Evolutionary conservation across 352 stramenopile genomes (phyloP).

Genomic region (Halophytophthora polymorphica): DNA sequence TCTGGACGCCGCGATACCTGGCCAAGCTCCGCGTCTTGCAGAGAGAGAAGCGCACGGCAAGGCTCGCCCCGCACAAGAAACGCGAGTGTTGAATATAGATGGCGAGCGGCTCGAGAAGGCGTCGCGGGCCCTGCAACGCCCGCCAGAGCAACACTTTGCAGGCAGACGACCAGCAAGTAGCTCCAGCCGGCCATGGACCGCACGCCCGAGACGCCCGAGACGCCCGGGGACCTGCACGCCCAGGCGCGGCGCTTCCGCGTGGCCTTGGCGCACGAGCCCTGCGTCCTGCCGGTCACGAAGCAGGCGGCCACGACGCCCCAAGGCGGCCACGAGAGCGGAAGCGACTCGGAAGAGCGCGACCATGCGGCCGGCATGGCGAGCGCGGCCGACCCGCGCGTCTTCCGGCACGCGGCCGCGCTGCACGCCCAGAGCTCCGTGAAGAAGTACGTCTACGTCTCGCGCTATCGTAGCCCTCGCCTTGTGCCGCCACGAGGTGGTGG

Average conservation of each 20-base stretch:
- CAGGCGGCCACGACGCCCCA: constrained; percentile 43
- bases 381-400: constrained; percentile 40
- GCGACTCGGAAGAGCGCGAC: constrained; percentile 17
- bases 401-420: constrained; percentile 38
- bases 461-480: not conserved
- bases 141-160: not conserved
- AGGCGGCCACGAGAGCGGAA: constrained; percentile 12
- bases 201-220: constrained; percentile 1
- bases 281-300: constrained; percentile 47
- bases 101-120: no score
- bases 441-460: constrained; percentile 24
- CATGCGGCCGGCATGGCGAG: constrained; percentile 12
- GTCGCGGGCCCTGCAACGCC: no score
- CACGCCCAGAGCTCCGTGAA: constrained; percentile 52
- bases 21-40: constrained; percentile 4
- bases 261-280: constrained; percentile 43
- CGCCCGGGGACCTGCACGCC: constrained; percentile 45
- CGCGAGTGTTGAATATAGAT: not conserved
- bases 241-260: constrained; percentile 39
- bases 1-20: constrained; percentile 32
- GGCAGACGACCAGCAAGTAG: not conserved
- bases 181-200: constrained; percentile 1
- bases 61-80: not conserved
- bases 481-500: not conserved
- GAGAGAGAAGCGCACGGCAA: constrained; percentile 5